A percentile compares a stretch with the other conserved stretches of the same genome.
Conservation (phyloP, 306 rosid species). For the Abrus pulchellus region DNA sequence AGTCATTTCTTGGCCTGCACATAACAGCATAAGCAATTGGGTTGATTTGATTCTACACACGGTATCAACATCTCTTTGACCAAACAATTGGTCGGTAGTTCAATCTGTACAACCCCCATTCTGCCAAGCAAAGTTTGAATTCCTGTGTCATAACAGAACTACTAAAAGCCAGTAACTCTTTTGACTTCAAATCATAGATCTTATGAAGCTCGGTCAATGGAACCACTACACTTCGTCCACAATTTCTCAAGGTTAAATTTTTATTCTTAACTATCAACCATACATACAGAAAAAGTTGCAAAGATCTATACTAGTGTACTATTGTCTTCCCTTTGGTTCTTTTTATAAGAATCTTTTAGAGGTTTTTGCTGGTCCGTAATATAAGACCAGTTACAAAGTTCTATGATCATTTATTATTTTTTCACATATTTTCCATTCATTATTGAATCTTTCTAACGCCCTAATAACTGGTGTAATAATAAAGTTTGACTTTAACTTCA, state of each 20-base stretch:
- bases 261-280: neutral
- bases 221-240: neutral
- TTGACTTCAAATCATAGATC: neutral
- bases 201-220: neutral
- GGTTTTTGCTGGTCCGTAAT: no score
- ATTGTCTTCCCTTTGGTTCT: no score
- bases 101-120: neutral
- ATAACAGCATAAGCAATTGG: neutral
- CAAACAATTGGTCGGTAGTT: neutral
- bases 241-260: neutral
- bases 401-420: no score
- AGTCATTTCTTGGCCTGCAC: neutral
- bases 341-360: no score
- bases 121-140: neutral
- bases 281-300: no score
- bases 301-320: no score
- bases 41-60: neutral
- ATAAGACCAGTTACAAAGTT: no score
- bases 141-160: neutral
- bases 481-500: no score
- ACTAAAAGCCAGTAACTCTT: neutral
- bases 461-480: no score
- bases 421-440: no score
- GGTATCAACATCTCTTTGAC: neutral
- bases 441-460: no score